phyloP scores from a whole-genome alignment of 768 basidiomycete species.

The Paxillus involutus region DNA sequence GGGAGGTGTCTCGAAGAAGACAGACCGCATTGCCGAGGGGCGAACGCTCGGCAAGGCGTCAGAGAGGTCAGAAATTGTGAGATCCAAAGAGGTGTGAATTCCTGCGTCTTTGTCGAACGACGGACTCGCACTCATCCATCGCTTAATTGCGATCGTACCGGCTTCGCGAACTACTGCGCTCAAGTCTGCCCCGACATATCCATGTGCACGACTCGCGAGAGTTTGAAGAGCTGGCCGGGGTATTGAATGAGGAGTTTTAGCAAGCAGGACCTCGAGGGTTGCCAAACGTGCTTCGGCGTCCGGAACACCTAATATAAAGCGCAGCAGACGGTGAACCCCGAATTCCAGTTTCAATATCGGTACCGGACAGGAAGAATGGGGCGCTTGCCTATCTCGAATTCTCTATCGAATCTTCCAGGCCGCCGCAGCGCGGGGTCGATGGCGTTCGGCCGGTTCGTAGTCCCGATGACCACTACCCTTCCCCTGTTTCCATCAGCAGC shows the following conservation, averaged over 20 bases:
- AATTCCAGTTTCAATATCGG: not conserved
- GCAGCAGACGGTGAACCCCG: not conserved
- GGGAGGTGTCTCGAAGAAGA: conserved; percentile 84
- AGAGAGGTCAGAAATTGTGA: conserved; percentile 64
- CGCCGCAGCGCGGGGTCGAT: conserved; percentile 91
- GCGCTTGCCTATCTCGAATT: conserved; percentile 84
- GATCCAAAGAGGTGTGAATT: conserved; percentile 30
- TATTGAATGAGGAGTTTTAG: conserved; percentile 77
- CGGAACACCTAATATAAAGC: conserved; percentile 66
- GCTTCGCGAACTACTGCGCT: conserved; percentile 91
- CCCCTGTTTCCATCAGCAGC: conserved; percentile 38
- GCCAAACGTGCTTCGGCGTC: conserved; percentile 80
- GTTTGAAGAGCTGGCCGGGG: conserved; percentile 55
- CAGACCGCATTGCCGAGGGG: conserved; percentile 91
- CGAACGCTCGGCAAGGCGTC: conserved; percentile 75
- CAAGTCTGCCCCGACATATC: conserved; percentile 96
- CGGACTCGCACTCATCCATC: conserved; percentile 49
- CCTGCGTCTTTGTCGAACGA: conserved; percentile 7
- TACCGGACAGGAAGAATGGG: not conserved
- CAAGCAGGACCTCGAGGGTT: conserved; percentile 83
- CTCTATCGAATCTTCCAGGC: conserved; percentile 90
- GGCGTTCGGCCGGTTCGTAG: conserved; percentile 93
- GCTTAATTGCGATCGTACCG: conserved; percentile 88
- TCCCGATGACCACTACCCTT: conserved; percentile 91
- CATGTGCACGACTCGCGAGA: conserved; percentile 82